Base-by-base conservation (phyloP, 305 asterid genomes). In the Fraxinus sp. region DNA sequence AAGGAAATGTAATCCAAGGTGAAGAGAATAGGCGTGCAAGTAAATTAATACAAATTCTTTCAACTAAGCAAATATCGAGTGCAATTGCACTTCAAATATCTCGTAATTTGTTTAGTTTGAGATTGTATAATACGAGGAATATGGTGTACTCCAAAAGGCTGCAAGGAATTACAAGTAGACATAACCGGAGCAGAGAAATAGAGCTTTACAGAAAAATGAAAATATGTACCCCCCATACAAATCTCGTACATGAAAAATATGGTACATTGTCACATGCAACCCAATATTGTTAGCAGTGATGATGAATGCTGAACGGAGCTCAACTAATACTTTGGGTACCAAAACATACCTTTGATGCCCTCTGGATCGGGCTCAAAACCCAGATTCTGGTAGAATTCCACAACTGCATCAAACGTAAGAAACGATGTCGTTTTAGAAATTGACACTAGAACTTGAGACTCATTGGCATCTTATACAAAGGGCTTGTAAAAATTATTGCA, bases 261-360 rank as follows among this genome's bases (percentile, higher is more conserved):
- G 20, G 5, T 26, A 66, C 74, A 68, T 28, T 3, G 37, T 28
- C 9, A 13, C 37, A 9, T 1, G 13, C 32, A 26, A 66, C 76
- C 39, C 39, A 30, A 30, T 70, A 30, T 70, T 7, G 44, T 33
- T 14, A 72, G 76, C 14, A 14, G 46, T 16, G 13, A 33, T 7
- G 24, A 20, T 11, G 24, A 71, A 16, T 71, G 26, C 26, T 7
- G 49, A 72, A 32, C 70, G 35, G 84, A 78, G 79, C 80, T 78
- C 59, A 78, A 28, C 87, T 93, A 90, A 84, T 90, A 90, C 89
- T 89, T 94, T 4, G 98, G 98, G 89, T 94, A 91, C 99, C 99
- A 97, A 84, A 97, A 97, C 99, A 97, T 97, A 22, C 99, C 98
- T 87, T 97, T 97, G 70, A 97, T 97, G 83, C 99, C 99, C 89